These are phyloP conservation scores for Neurospora tetrasperma DNA, from an alignment of 495 filamentous ascomycete species.

Conservation along the genomic window DNA sequence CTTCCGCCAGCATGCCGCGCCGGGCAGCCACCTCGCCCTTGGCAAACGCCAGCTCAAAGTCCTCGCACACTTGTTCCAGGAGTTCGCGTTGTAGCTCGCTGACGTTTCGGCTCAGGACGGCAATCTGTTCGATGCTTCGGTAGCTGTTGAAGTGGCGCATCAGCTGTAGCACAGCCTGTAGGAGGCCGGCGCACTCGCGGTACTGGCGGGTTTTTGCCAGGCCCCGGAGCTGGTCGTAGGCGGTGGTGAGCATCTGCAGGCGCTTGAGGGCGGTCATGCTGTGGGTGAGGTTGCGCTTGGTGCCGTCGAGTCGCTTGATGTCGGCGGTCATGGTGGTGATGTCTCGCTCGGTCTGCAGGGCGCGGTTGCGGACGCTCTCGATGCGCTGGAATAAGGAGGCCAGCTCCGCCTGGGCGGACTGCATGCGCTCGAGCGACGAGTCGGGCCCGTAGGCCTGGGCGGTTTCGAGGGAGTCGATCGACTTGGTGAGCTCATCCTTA, in stretches of 20 bases:
- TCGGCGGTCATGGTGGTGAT: slow-evolving; percentile 99
- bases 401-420: slow-evolving; percentile 80
- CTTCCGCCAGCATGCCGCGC: slow-evolving; percentile 66
- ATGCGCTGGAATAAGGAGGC: slow-evolving; percentile 89
- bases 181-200: slow-evolving; percentile 85
- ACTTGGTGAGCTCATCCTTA: slow-evolving; percentile 74
- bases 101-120: slow-evolving; percentile 83
- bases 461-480: slow-evolving; percentile 67
- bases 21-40: slow-evolving; percentile 70
- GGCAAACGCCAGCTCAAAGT: slow-evolving; percentile 92
- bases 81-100: slow-evolving; percentile 90
- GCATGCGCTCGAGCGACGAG: slow-evolving; percentile 80
- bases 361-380: slow-evolving; percentile 82
- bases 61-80: slow-evolving; percentile 93
- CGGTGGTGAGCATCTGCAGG: slow-evolving; percentile 96
- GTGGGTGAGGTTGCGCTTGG: slow-evolving; percentile 89
- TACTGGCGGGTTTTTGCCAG: slow-evolving; percentile 84
- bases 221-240: slow-evolving; percentile 87
- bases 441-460: slow-evolving; percentile 78
- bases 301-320: slow-evolving; percentile 94
- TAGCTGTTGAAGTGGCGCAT: slow-evolving; percentile 99
- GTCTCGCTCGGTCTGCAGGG: slow-evolving; percentile 82
- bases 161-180: slow-evolving; percentile 93
- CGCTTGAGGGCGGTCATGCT: slow-evolving; percentile 98
- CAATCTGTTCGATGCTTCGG: slow-evolving; percentile 95